These are phyloP conservation scores for Linnemannia elongata DNA, from an alignment of 192 early-diverging fungal genomes.

Conservation along the genomic window DNA sequence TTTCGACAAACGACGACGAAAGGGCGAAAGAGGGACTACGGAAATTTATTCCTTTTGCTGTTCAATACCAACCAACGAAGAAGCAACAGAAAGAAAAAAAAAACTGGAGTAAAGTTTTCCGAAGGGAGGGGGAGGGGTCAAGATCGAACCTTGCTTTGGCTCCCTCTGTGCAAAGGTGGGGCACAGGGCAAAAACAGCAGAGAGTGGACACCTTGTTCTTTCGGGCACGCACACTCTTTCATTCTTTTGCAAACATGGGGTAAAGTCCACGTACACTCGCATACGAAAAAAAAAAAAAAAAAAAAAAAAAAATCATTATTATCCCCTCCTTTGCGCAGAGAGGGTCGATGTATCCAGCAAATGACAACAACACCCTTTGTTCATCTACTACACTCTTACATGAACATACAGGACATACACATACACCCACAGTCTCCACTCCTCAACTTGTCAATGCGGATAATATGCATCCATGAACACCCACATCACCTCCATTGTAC, in stretches of 20 bases:
- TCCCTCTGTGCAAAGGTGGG: background rate
- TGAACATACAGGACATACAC: background rate
- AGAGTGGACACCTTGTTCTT: too few relatives aligned
- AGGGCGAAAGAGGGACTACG: background rate
- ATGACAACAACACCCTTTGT: too few relatives aligned
- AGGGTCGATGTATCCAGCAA: too few relatives aligned
- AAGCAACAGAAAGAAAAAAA: background rate
- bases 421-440: background rate
- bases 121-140: background rate
- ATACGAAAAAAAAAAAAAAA: too few relatives aligned
- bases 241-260: too few relatives aligned
- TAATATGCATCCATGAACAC: background rate
- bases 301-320: too few relatives aligned
- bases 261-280: too few relatives aligned
- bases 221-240: too few relatives aligned
- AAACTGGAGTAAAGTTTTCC: conserved; percentile 9
- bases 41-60: background rate
- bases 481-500: background rate
- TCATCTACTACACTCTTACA: too few relatives aligned
- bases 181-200: background rate
- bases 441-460: background rate
- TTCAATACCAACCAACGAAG: background rate
- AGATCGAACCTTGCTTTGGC: background rate
- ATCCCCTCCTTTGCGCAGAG: too few relatives aligned
- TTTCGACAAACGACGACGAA: background rate